phyloP scores from a whole-genome alignment of 2,329 filamentous ascomycete species.

The Aspergillus unguis region DNA sequence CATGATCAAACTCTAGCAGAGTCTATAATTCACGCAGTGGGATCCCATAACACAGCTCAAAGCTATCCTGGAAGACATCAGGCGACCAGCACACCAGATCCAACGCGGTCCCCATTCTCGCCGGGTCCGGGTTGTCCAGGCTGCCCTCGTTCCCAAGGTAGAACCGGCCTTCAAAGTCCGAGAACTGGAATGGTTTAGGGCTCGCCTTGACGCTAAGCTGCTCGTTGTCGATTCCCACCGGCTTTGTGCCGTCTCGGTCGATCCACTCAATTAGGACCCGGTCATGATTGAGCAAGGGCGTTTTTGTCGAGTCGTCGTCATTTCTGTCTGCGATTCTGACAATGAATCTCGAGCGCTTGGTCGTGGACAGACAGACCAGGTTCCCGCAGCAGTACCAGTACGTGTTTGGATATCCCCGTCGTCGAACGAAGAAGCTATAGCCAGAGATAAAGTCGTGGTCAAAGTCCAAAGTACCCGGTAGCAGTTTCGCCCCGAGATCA shows the following conservation, averaged over 20 bases:
- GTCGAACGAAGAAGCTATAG: slow-evolving; percentile 4
- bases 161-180: slow-evolving; percentile 1
- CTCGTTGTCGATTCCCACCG: neutral
- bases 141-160: slow-evolving; percentile 3
- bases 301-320: neutral
- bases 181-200: neutral
- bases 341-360: slow-evolving; percentile 2
- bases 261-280: slow-evolving; percentile 1
- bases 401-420: slow-evolving; percentile 1
- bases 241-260: neutral
- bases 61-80: slow-evolving; percentile 1
- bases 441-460: slow-evolving; percentile 6
- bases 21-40: neutral
- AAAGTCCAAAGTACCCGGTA: neutral
- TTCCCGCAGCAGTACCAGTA: slow-evolving; percentile 9
- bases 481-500: neutral
- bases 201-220: neutral
- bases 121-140: neutral
- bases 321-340: neutral
- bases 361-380: slow-evolving; percentile 3
- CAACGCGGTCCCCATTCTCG: neutral
- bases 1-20: neutral
- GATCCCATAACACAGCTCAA: slow-evolving; percentile 8
- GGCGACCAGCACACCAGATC: slow-evolving; percentile 4
- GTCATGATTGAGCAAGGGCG: neutral